Percentiles rank a stretch among this genome's conserved stretches.
Conservation (phyloP, 768 basidiomycete species). For the Leccinum subgranulosum region DNA sequence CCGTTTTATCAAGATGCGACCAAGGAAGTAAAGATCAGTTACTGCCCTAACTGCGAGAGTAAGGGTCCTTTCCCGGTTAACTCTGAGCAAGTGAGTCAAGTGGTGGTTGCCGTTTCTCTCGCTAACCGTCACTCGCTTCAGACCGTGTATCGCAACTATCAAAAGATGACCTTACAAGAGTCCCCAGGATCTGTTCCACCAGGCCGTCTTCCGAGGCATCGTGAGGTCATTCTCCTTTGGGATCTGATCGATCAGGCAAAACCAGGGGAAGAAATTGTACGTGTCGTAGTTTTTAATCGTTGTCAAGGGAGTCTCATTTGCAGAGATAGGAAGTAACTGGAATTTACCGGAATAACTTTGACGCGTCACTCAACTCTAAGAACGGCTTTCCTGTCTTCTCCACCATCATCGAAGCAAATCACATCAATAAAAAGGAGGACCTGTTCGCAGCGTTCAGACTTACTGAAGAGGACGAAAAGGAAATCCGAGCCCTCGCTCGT, state of each 20-base stretch:
- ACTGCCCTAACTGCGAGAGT: slow-evolving; percentile 90
- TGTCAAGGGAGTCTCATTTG: slow-evolving; percentile 7
- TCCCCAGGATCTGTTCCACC: slow-evolving; percentile 97
- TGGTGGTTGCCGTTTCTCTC: background rate
- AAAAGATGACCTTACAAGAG: slow-evolving; percentile 98
- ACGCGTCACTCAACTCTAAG: slow-evolving; percentile 95
- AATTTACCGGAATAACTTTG: slow-evolving; percentile 98
- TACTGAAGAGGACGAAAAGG: slow-evolving; percentile 94
- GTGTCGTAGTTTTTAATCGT: slow-evolving; percentile 28
- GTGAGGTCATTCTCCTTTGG: slow-evolving; percentile 96
- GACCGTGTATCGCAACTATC: slow-evolving; percentile 98
- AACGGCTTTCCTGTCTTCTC: slow-evolving; percentile 99
- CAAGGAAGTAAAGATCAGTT: slow-evolving; percentile 91
- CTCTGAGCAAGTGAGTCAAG: slow-evolving; percentile 76
- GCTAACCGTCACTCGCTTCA: slow-evolving; percentile 30
- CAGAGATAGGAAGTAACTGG: slow-evolving; percentile 86
- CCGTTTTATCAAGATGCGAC: slow-evolving; percentile 98
- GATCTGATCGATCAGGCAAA: slow-evolving; percentile 98
- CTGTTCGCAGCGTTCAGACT: slow-evolving; percentile 97
- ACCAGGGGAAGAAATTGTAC: slow-evolving; percentile 95
- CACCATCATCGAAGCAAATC: slow-evolving; percentile 96
- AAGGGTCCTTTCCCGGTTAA: slow-evolving; percentile 96
- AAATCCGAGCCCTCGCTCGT: slow-evolving; percentile 80
- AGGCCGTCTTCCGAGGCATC: slow-evolving; percentile 93
- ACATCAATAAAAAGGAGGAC: slow-evolving; percentile 99